Conservation (phyloP, 768 basidiomycete genomes). For the Tylopilus plumbeoviolaceoides region DNA sequence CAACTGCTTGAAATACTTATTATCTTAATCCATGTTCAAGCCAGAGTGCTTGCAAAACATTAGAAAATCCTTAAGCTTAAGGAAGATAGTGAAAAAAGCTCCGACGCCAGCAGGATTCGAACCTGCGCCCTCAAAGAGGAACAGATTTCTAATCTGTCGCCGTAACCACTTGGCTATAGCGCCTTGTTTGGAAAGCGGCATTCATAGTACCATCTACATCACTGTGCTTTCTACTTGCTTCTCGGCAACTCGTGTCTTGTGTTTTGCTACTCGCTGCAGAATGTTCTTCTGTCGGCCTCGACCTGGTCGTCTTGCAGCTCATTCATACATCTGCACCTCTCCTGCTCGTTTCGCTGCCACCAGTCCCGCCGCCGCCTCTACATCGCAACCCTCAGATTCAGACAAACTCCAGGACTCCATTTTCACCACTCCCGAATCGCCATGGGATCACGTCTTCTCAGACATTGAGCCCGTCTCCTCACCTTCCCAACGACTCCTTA, state of each 20-base stretch:
- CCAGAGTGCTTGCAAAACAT: no score
- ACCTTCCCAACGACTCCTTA: slow-evolving; percentile 9
- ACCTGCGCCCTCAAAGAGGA: slow-evolving; percentile 67
- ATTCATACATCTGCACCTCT: neutral
- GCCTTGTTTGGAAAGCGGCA: slow-evolving; percentile 31
- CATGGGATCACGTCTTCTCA: slow-evolving; percentile 55
- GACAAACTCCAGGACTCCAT: slow-evolving; percentile 24
- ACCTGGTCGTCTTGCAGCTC: neutral
- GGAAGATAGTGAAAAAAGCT: neutral
- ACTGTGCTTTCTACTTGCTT: no score
- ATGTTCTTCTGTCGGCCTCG: slow-evolving; percentile 23
- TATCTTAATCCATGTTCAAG: no score
- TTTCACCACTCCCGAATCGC: slow-evolving; percentile 33
- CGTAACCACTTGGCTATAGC: slow-evolving; percentile 80
- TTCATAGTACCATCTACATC: neutral
- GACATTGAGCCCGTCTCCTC: slow-evolving; percentile 36
- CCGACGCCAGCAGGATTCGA: slow-evolving; percentile 65
- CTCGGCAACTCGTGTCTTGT: no score
- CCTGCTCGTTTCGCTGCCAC: neutral
- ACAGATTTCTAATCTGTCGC: slow-evolving; percentile 76
- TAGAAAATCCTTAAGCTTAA: no score
- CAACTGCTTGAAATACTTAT: no score
- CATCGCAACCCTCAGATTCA: neutral
- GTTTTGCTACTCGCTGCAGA: neutral
- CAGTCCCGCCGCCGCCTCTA: neutral